phyloP scores from a whole-genome alignment of 2,329 filamentous ascomycete species.

The Exophiala sp. region DNA sequence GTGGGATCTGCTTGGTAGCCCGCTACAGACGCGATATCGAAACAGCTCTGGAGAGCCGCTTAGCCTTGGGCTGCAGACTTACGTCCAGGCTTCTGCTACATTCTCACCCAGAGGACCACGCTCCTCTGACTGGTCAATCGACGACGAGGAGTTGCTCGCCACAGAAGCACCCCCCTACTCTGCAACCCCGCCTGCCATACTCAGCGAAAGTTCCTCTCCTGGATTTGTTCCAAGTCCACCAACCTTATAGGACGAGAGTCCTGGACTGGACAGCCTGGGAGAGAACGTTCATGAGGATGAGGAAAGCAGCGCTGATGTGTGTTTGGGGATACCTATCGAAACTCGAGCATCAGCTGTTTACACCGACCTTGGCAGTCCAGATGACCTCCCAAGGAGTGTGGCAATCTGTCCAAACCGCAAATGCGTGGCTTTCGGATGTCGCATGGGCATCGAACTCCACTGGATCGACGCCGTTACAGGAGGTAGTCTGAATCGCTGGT shows the following conservation, averaged over 20 bases:
- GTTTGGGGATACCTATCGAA: constrained; percentile 12
- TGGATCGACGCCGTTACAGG: constrained; percentile 52
- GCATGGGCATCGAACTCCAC: constrained; percentile 61
- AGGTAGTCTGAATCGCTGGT: constrained; percentile 36
- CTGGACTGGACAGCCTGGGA: not conserved
- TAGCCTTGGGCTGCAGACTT: constrained; percentile 18
- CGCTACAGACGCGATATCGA: constrained; percentile 25
- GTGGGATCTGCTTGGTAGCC: constrained; percentile 46
- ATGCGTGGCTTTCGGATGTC: constrained; percentile 64
- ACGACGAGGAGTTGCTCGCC: constrained; percentile 1
- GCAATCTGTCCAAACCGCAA: constrained; percentile 63
- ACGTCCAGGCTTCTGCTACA: constrained; percentile 11
- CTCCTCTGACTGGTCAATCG: constrained; percentile 4
- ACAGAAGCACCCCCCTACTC: not conserved
- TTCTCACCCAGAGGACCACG: not conserved
- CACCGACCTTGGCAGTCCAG: constrained; percentile 55
- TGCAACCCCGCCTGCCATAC: not conserved
- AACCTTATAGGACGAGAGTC: constrained; percentile 14
- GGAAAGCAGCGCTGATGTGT: not conserved
- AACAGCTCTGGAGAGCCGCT: constrained; percentile 22
- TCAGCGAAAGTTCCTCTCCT: not conserved
- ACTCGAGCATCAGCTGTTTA: constrained; percentile 32
- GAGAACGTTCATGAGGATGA: not conserved
- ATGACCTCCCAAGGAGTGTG: constrained; percentile 63
- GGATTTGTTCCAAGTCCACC: constrained; percentile 2